Conservation (phyloP, 257 asterid species). For the Schizonepeta tenuifolia region DNA sequence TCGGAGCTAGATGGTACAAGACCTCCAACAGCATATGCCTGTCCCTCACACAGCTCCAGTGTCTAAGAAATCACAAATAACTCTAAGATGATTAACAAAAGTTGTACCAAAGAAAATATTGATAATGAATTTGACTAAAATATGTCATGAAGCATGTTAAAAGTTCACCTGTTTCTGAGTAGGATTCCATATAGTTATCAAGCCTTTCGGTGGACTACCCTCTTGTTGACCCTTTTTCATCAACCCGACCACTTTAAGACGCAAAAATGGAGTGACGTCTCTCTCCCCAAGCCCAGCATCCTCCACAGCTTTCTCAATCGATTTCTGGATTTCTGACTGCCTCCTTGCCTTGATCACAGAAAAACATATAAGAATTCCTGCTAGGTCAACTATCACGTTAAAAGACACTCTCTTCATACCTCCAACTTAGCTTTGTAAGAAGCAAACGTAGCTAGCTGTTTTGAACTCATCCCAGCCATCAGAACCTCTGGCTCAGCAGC, state of each 20-base stretch:
- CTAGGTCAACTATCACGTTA: conserved; percentile 15
- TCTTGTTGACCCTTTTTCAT: conserved; percentile 46
- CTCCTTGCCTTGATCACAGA: conserved; percentile 55
- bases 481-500: conserved; percentile 95
- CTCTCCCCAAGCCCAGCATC: conserved; percentile 79
- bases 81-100: conserved; percentile 2
- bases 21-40: conserved; percentile 75
- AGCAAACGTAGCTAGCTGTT: conserved; percentile 74
- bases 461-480: conserved; percentile 97
- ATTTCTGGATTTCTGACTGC: conserved; percentile 67
- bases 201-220: conserved; percentile 52
- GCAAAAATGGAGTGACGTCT: conserved; percentile 83
- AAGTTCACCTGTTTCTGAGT: conserved; percentile 78
- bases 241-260: conserved; percentile 90
- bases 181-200: conserved; percentile 96
- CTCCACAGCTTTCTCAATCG: conserved; percentile 75
- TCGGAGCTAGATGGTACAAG: conserved; percentile 75
- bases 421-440: conserved; percentile 81
- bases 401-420: conserved; percentile 51
- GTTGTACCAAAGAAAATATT: background rate
- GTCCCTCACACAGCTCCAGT: conserved; percentile 76
- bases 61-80: conserved; percentile 46
- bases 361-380: conserved; percentile 30
- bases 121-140: too few species aligned
- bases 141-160: conserved; percentile 12